Percentiles rank a stretch among this genome's conserved stretches.
phyloP scores from a whole-genome alignment of 306 rosid species.

The Citrullus colocynthis region DNA sequence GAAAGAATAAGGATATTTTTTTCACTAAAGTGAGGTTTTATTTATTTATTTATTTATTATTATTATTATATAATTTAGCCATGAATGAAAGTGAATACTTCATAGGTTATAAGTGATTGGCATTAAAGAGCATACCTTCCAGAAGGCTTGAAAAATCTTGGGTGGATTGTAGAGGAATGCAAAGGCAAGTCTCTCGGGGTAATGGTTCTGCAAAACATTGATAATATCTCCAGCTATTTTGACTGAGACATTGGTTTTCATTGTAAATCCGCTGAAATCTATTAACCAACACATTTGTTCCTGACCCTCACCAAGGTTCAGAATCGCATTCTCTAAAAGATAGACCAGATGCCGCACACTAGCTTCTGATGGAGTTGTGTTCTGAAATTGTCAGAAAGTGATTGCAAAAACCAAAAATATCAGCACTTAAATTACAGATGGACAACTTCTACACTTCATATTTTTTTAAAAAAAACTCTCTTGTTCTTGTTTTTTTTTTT shows the following conservation, averaged over 20 bases:
- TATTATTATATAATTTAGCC: too few relatives aligned
- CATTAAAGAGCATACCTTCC: constrained; percentile 37
- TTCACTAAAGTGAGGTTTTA: too few relatives aligned
- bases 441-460: not conserved
- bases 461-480: not conserved
- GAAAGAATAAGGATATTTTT: too few relatives aligned
- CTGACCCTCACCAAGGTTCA: constrained; percentile 70
- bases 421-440: not conserved
- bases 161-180: constrained; percentile 77
- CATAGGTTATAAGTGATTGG: not conserved
- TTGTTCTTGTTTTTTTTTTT: not conserved
- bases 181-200: constrained; percentile 83
- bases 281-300: constrained; percentile 91
- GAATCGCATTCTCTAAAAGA: constrained; percentile 70
- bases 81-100: too few relatives aligned
- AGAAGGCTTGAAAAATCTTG: constrained; percentile 75
- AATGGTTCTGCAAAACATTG: constrained; percentile 71
- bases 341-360: constrained; percentile 66
- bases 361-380: constrained; percentile 46
- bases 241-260: constrained; percentile 34
- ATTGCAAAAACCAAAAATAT: not conserved
- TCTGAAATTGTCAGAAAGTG: constrained; percentile 24
- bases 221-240: constrained; percentile 67
- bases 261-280: constrained; percentile 68
- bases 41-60: too few relatives aligned